Base-by-base conservation (phyloP, 2,329 filamentous ascomycete species). In the Xylaria sp. region DNA sequence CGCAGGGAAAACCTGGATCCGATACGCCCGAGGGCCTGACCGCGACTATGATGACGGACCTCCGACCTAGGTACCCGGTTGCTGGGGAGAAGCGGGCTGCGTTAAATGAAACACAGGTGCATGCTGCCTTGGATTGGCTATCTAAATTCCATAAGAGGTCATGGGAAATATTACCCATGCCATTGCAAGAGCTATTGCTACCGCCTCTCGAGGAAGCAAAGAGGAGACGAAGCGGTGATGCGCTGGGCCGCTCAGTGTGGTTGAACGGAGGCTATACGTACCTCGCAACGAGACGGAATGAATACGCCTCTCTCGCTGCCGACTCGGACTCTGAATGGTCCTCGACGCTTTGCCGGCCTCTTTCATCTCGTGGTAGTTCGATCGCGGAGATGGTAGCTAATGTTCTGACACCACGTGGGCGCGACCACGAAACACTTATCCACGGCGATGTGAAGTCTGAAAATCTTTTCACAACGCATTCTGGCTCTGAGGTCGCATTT, bases 371-470 rank as follows among this genome's bases (percentile, higher is more conserved):
- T 46, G 15, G 64, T 1, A 58, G 69, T 1, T 81, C 82, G 0
- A 70, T 83, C 0, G 81, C 85, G 0, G 83, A 88, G 65, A 72
- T 81, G 61, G 85, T 80, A 3, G 85, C 86, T 1, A 63, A 73
- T 0, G 79, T 85, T 11, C 74, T 88, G 11, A 79, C 77, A 0
- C 83, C 84, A 0, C 72, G 69, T 4, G 79, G 78, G 7, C 64
- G 67, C 17, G 57, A 59, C 3, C 77, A 79, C 1, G 80, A 88
- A 64, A 87, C 87, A 0, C 79, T 85, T 15, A 84, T 90, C 7
- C 88, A 90, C 67, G 88, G 88, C 7, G 88, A 90, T 58, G 87
- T 90, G 53, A 90, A 90, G 72, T 87, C 85, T 0, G 87, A 90
- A 66, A 90, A 90, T 60, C 78, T 90, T 6, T 89, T 89, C 68